Conservation (phyloP, 768 basidiomycete species). For the Rhizopogon vinicolor region DNA sequence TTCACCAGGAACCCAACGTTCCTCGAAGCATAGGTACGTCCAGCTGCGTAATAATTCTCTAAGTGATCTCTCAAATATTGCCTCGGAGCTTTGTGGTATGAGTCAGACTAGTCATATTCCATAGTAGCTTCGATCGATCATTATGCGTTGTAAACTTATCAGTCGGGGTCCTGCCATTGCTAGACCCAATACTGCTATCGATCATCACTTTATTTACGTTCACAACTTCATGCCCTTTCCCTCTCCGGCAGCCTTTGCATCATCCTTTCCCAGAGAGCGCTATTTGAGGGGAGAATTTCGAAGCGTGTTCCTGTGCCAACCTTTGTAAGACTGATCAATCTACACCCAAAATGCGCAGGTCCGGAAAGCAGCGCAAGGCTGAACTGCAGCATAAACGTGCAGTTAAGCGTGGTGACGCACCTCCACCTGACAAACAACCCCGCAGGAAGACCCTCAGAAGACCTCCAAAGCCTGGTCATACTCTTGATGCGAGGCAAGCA, state of each 20-base stretch:
- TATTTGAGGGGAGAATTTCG: background rate
- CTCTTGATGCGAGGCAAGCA: conserved; percentile 2
- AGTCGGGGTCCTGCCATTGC: too few species aligned
- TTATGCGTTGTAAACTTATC: too few species aligned
- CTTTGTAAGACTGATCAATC: background rate
- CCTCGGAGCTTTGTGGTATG: too few species aligned
- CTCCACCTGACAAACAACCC: conserved; percentile 32
- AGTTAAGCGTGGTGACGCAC: conserved; percentile 71
- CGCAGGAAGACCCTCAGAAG: conserved; percentile 7
- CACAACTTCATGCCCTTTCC: conserved; percentile 11
- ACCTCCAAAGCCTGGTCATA: conserved; percentile 4
- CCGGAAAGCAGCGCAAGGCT: conserved; percentile 65
- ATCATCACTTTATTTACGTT: background rate
- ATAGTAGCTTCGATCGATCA: too few species aligned
- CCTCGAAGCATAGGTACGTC: too few species aligned
- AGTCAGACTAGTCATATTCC: too few species aligned
- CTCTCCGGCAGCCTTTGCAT: background rate
- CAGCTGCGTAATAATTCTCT: too few species aligned
- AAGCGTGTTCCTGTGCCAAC: too few species aligned
- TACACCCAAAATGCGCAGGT: conserved; percentile 28
- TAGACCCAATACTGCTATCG: too few species aligned
- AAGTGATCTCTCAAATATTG: too few species aligned
- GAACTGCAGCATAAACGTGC: conserved; percentile 78
- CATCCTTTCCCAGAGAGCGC: too few species aligned
- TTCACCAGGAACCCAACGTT: background rate